Percentiles rank a stretch among this genome's conserved stretches.
Evolutionary conservation across 2,329 filamentous ascomycete genomes (phyloP).

Genomic region (Akanthomyces muscarius): DNA sequence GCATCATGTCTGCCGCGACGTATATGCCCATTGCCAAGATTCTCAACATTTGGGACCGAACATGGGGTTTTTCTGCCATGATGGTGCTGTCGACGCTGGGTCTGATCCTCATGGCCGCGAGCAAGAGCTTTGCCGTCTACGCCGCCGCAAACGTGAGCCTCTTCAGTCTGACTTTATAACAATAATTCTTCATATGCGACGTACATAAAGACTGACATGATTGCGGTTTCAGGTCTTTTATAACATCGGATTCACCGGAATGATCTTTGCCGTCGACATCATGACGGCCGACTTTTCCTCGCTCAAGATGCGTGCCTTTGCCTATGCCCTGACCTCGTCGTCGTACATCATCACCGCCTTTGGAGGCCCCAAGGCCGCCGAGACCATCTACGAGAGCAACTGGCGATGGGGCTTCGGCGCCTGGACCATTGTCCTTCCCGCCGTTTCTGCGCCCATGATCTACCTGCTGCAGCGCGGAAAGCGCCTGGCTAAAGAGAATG

Average conservation of each 20-base stretch:
- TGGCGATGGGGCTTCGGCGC: conserved; percentile 45
- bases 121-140: conserved; percentile 46
- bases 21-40: conserved; percentile 36
- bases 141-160: conserved; percentile 23
- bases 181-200: too few species aligned
- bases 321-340: conserved; percentile 30
- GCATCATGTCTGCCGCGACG: conserved; percentile 25
- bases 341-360: conserved; percentile 37
- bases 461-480: conserved; percentile 23
- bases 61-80: conserved; percentile 32
- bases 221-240: conserved; percentile 48
- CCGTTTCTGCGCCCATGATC: conserved; percentile 30
- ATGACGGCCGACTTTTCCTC: conserved; percentile 31
- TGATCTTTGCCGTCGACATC: conserved; percentile 29
- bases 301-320: conserved; percentile 30
- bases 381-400: conserved; percentile 24
- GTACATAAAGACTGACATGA: too few species aligned
- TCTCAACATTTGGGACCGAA: conserved; percentile 36
- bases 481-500: conserved; percentile 23
- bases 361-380: conserved; percentile 26
- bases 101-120: conserved; percentile 55
- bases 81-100: conserved; percentile 36
- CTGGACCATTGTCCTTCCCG: conserved; percentile 55
- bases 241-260: conserved; percentile 42
- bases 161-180: background rate